These are phyloP conservation scores for Schizopora paradoxa DNA, from an alignment of 1,284 basidiomycete genomes.

Conservation along the genomic window DNA sequence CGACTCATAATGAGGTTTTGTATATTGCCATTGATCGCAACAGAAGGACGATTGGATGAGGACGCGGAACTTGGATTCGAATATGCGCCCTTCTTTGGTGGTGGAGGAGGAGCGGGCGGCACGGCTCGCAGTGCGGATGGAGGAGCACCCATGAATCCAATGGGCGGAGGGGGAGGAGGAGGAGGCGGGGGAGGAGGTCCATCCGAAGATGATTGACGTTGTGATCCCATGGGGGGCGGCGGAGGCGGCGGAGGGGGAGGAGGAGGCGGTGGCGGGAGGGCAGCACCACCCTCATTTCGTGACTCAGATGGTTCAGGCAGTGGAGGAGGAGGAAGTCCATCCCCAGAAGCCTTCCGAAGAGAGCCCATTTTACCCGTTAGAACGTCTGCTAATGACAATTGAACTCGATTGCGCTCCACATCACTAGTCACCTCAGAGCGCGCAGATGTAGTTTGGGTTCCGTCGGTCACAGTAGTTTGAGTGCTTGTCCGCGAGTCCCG, in stretches of 20 bases:
- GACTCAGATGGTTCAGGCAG: too few species aligned
- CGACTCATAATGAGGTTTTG: slow-evolving; percentile 54
- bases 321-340: too few species aligned
- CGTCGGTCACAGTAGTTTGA: slow-evolving; percentile 43
- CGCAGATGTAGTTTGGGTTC: slow-evolving; percentile 51
- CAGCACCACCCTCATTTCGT: too few species aligned
- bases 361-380: slow-evolving; percentile 15
- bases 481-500: slow-evolving; percentile 46
- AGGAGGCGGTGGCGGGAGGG: too few species aligned
- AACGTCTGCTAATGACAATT: slow-evolving; percentile 12
- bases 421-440: slow-evolving; percentile 38
- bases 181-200: slow-evolving; percentile 21
- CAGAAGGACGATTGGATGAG: slow-evolving; percentile 53
- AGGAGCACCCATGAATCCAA: slow-evolving; percentile 20
- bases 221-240: slow-evolving; percentile 30
- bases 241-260: slow-evolving; percentile 25
- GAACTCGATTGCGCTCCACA: slow-evolving; percentile 31
- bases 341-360: background rate
- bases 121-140: slow-evolving; percentile 24
- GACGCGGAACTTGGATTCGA: slow-evolving; percentile 46
- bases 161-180: slow-evolving; percentile 25
- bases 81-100: slow-evolving; percentile 34
- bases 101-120: slow-evolving; percentile 34
- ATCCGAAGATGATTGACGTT: slow-evolving; percentile 22
- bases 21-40: slow-evolving; percentile 52